phyloP scores from a whole-genome alignment of 2,329 filamentous ascomycete genomes.

The Cytospora leucostoma region DNA sequence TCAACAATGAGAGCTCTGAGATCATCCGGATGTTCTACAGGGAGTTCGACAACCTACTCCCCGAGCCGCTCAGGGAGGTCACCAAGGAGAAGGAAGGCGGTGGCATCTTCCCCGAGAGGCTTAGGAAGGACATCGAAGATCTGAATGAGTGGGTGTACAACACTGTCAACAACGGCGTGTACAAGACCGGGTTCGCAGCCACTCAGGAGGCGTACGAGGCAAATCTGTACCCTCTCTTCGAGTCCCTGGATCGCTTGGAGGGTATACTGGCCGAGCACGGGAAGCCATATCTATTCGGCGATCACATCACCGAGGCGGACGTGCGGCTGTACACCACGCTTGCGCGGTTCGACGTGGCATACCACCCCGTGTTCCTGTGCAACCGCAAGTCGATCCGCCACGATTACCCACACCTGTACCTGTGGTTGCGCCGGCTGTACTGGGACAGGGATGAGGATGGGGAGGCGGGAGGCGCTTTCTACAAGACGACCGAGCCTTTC shows the following conservation, averaged over 20 bases:
- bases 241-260: constrained; percentile 65
- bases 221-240: constrained; percentile 61
- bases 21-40: constrained; percentile 83
- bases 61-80: constrained; percentile 52
- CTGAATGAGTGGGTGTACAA: constrained; percentile 69
- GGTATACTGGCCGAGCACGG: constrained; percentile 50
- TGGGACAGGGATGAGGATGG: constrained; percentile 55
- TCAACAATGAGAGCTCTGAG: constrained; percentile 81
- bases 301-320: constrained; percentile 67
- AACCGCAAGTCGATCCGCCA: constrained; percentile 64
- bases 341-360: constrained; percentile 68
- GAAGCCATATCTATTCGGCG: constrained; percentile 63
- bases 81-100: constrained; percentile 46
- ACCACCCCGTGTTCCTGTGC: constrained; percentile 66
- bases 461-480: constrained; percentile 58
- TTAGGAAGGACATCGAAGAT: constrained; percentile 60
- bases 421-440: constrained; percentile 69
- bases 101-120: constrained; percentile 57
- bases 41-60: constrained; percentile 66
- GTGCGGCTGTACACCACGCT: constrained; percentile 68
- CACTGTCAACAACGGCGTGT: constrained; percentile 52
- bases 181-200: constrained; percentile 64
- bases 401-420: constrained; percentile 66
- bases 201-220: constrained; percentile 67
- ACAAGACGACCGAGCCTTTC: constrained; percentile 65